phyloP scores from a whole-genome alignment of 2,329 filamentous ascomycete genomes.

The Thyridium curvatum region DNA sequence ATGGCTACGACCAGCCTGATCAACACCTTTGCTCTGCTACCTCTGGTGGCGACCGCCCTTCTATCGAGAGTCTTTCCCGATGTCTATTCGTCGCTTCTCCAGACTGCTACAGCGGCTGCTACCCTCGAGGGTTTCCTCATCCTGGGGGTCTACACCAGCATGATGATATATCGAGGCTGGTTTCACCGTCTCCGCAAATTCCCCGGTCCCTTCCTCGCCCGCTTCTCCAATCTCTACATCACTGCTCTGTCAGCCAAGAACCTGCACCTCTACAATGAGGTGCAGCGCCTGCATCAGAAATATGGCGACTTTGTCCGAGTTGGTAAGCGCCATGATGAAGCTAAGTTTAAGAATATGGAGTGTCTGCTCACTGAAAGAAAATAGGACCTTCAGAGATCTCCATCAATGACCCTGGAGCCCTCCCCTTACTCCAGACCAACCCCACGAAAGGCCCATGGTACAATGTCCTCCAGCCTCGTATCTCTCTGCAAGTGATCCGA shows the following conservation, averaged over 20 bases:
- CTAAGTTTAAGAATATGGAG: too few relatives aligned
- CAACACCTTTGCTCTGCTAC: background rate
- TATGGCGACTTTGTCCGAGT: slow-evolving; percentile 6
- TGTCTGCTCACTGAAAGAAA: background rate
- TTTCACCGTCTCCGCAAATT: slow-evolving; percentile 6
- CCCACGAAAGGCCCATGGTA: slow-evolving; percentile 11
- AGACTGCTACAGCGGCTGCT: too few relatives aligned
- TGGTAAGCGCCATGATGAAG: slow-evolving; percentile 6
- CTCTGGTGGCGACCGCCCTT: too few relatives aligned
- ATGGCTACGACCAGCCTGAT: slow-evolving; percentile 2
- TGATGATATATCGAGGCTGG: slow-evolving; percentile 4
- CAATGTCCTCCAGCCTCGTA: slow-evolving; percentile 9
- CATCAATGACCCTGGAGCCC: slow-evolving; percentile 8
- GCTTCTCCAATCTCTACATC: slow-evolving; percentile 6
- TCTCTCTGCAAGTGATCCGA: slow-evolving; percentile 10
- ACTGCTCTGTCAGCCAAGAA: slow-evolving; percentile 3
- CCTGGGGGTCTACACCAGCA: slow-evolving; percentile 3
- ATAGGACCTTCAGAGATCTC: slow-evolving; percentile 10
- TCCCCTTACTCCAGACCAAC: slow-evolving; percentile 6
- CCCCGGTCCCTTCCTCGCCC: slow-evolving; percentile 4
- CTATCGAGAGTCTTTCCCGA: too few relatives aligned
- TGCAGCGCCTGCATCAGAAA: background rate
- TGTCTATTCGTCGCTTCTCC: too few relatives aligned
- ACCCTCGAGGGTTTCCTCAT: too few relatives aligned
- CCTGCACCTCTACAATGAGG: slow-evolving; percentile 3